phyloP scores from a whole-genome alignment of 1,139 yeast species.

The Saccharomycopsis hybrid region DNA sequence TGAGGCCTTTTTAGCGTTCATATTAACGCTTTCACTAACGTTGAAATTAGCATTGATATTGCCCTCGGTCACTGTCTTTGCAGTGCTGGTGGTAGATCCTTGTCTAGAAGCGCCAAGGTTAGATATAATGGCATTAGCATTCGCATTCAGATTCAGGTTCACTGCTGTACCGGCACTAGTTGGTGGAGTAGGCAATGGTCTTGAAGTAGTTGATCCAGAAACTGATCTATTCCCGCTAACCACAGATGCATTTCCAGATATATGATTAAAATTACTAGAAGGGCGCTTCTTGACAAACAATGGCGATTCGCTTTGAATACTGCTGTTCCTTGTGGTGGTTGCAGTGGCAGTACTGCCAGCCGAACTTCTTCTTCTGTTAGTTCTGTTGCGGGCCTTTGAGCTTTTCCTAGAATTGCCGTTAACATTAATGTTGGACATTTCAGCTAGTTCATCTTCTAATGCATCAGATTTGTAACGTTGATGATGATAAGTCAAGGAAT shows the following conservation, averaged over 20 bases:
- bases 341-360: background rate
- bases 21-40: too few species aligned
- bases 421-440: background rate
- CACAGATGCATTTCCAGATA: too few species aligned
- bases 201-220: background rate
- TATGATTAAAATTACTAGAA: too few species aligned
- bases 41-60: too few species aligned
- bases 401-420: too few species aligned
- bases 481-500: slow-evolving; percentile 17
- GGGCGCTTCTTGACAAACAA: slow-evolving; percentile 7
- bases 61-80: background rate
- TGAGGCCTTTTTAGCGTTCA: too few species aligned
- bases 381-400: too few species aligned
- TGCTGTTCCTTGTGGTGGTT: slow-evolving; percentile 2
- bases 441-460: slow-evolving; percentile 7
- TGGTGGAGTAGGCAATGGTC: slow-evolving; percentile 18
- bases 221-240: background rate
- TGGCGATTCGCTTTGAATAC: slow-evolving; percentile 12
- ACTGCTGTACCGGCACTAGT: background rate
- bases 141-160: too few species aligned
- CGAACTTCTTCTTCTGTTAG: slow-evolving; percentile 2
- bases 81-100: background rate
- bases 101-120: too few species aligned
- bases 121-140: too few species aligned
- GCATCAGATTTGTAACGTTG: slow-evolving; percentile 20